Percentiles rank a stretch among this genome's conserved stretches.
Conservation (phyloP, 2,329 filamentous ascomycete genomes). For the Periconia macrospinosa region DNA sequence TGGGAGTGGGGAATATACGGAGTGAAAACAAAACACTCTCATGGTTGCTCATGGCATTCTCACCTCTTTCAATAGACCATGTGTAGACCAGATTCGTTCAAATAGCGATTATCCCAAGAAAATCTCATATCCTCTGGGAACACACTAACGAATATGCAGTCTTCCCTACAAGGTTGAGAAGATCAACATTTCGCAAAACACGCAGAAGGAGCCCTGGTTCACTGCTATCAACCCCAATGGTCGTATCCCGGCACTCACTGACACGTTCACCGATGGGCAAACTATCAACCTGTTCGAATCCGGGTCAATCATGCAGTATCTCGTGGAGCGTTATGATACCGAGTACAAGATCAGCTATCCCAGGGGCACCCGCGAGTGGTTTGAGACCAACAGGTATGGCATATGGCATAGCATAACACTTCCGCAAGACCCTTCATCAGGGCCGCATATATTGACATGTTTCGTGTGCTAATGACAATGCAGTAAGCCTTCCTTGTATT, state of each 20-base stretch:
- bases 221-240: conserved; percentile 91
- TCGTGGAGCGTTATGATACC: conserved; percentile 78
- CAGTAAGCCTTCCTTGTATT: neutral
- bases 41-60: too few relatives aligned
- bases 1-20: too few relatives aligned
- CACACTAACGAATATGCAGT: conserved; percentile 14
- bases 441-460: neutral
- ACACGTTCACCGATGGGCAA: conserved; percentile 71
- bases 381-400: conserved; percentile 65
- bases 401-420: neutral
- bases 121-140: too few relatives aligned
- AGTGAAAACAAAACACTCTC: too few relatives aligned
- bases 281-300: conserved; percentile 79
- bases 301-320: conserved; percentile 81
- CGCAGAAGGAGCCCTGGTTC: conserved; percentile 87
- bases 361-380: conserved; percentile 70
- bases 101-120: too few relatives aligned
- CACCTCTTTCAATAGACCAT: too few relatives aligned
- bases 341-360: conserved; percentile 84
- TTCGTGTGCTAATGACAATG: neutral
- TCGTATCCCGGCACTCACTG: conserved; percentile 84
- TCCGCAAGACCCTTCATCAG: too few relatives aligned
- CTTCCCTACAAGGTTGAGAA: conserved; percentile 76
- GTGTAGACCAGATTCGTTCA: too few relatives aligned
- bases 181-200: conserved; percentile 73